Base-by-base conservation (phyloP, 2,329 filamentous ascomycete genomes). In the Ceratocystis eucalypticola region DNA sequence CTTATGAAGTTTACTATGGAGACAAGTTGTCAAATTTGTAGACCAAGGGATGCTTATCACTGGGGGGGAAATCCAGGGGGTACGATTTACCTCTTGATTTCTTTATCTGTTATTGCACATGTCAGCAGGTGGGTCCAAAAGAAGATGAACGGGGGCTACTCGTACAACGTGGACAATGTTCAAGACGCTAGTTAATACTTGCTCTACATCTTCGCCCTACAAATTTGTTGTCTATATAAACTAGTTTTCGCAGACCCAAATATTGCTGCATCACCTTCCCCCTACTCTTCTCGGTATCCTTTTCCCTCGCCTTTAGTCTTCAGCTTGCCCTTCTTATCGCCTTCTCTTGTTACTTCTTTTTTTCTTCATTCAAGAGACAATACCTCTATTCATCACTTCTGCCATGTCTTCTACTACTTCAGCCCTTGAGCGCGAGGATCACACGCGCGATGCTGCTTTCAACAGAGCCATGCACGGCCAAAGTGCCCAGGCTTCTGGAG, bases 391-490 rank as follows among this genome's bases (percentile, higher is more conserved):
- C 55, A 25, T 25, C 25, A 44, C 50, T 64, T 41, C 46, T 45
- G 41, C 22, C 61, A 66, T 68, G 61, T 66, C 68, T 64, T 55
- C 65, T 37, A 65, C 68, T 48, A 64, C 63, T 67, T 59, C 68
- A 65, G 66, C 44, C 57, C 65, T 96, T 75, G 91, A 96, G 82
- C 79, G 80, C 73, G 90, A 96, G 79, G 85, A 96, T 75, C 88
- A 92, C 76, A 75, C 78, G 74, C 90, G 91, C 72, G 91, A 96
- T 88, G 89, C 90, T 70, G 88, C 84, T 71, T 96, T 96, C 82
- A 92, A 90, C 82, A 89, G 91, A 79, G 89, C 85, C 71, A 81
- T 96, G 80, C 92, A 96, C 77, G 90, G 83, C 73, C 76, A 75
- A 69, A 91, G 89, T 65, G 80, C 89, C 62, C 77, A 86, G 74